Base-by-base conservation (phyloP, 1,139 yeast species). In the Scheffersomyces titani region DNA sequence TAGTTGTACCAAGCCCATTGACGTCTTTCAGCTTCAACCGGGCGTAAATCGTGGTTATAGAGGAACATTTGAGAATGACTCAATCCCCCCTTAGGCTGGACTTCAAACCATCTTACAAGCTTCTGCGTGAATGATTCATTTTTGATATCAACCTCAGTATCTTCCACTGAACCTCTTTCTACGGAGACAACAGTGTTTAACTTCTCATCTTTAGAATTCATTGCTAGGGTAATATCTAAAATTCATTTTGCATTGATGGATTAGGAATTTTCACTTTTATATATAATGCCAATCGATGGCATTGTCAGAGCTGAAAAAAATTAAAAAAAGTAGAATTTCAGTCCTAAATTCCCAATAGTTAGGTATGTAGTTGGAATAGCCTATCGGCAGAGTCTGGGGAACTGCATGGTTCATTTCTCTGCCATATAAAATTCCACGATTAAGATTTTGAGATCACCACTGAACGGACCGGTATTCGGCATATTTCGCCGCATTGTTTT, bases 1-100 rank as follows among this genome's bases (percentile, higher is more conserved):
- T 76, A 91, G 68, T 90, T 89, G 71, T 80, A 87, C 96, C 96
- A 90, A 40, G 84, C 77, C 97, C 97, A 91, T 30, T 82, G 81
- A 68, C 97, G 79, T 68, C 91, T 78, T 19, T 76, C 82, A 24
- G 74, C 80, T 65, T 88, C 91, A 1, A 91, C 93, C 0, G 97
- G 97, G 62, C 84, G 82, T 65, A 91, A 79, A 74, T 91, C 97
- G 61, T 82, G 78, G 70, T 90, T 91, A 65, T 82, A 85, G 52
- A 91, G 77, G 64, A 86, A 88, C 66, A 86, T 78, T 63, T 87
- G 89, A 4, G 81, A 66, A 1, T 80, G 61, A 0, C 84, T 68
- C 54, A 83, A 68, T 44, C 69, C 75, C 20, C 71, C 73, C 50
- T 71, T 71, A 45, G 71, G 67, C 54, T 74, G 73, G 7, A 74